phyloP scores from a whole-genome alignment of 1,284 basidiomycete species.

The Tetrapyrgos nigripes region DNA sequence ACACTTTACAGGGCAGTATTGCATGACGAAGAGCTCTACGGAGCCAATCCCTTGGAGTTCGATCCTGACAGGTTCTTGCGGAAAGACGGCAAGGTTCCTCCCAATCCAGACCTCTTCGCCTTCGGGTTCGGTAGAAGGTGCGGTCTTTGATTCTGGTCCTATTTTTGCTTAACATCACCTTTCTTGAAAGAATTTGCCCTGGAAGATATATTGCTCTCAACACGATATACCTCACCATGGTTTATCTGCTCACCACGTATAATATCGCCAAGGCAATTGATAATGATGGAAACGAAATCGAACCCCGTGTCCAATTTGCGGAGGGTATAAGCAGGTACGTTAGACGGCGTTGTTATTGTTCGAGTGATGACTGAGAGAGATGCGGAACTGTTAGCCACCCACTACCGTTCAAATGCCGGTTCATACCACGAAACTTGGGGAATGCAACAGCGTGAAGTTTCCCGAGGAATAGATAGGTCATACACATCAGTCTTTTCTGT shows the following conservation, averaged over 20 bases:
- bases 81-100: background rate
- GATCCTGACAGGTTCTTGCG: background rate
- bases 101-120: background rate
- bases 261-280: conserved; percentile 10
- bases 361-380: too few species aligned
- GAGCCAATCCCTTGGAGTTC: too few species aligned
- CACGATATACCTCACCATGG: conserved; percentile 1
- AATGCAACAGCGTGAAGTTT: too few species aligned
- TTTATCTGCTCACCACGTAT: conserved; percentile 1
- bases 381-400: too few species aligned
- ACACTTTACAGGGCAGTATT: too few species aligned
- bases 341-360: too few species aligned
- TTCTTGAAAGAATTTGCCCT: conserved; percentile 12
- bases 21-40: too few species aligned
- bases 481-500: too few species aligned
- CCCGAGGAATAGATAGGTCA: too few species aligned
- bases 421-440: too few species aligned
- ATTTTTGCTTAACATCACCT: background rate
- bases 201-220: conserved; percentile 5
- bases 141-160: background rate
- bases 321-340: too few species aligned
- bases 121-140: conserved; percentile 13
- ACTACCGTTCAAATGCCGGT: too few species aligned
- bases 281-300: conserved; percentile 1
- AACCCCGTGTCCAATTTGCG: background rate